phyloP scores from a whole-genome alignment of 73 alveolate genomes.

The Paramecium sonneborni region DNA sequence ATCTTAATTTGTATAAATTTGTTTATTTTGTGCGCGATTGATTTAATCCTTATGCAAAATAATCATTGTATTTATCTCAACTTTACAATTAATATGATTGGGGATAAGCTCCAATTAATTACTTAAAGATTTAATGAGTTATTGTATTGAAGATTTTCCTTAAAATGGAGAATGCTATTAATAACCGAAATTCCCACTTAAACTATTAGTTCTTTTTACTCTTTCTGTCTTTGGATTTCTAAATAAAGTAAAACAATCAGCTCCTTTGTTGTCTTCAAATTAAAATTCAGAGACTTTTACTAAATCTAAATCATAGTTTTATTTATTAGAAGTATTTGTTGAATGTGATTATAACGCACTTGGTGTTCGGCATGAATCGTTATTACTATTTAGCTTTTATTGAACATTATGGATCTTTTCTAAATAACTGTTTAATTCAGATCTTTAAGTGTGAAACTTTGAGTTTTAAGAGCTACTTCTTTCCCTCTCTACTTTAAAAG shows the following conservation, averaged over 20 bases:
- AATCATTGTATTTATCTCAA: neutral
- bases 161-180: neutral
- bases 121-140: neutral
- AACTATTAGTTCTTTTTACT: neutral
- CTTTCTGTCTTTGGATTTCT: neutral
- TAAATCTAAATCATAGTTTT: neutral
- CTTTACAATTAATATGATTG: neutral
- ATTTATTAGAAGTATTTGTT: constrained; percentile 24
- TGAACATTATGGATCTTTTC: constrained; percentile 5
- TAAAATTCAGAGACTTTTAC: neutral
- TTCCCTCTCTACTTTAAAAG: neutral
- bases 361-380: constrained; percentile 37
- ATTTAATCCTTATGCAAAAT: neutral
- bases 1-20: neutral
- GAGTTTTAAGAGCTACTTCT: neutral
- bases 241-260: neutral
- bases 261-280: neutral
- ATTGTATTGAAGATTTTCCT: neutral
- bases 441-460: neutral
- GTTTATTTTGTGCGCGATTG: neutral
- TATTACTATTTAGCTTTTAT: constrained; percentile 1
- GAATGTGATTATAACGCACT: constrained; percentile 45
- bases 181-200: neutral
- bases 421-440: neutral
- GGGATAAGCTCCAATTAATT: neutral